These are phyloP conservation scores for Juncus effusus DNA, from an alignment of 176 grass and related monocot species.

Conservation along the genomic window DNA sequence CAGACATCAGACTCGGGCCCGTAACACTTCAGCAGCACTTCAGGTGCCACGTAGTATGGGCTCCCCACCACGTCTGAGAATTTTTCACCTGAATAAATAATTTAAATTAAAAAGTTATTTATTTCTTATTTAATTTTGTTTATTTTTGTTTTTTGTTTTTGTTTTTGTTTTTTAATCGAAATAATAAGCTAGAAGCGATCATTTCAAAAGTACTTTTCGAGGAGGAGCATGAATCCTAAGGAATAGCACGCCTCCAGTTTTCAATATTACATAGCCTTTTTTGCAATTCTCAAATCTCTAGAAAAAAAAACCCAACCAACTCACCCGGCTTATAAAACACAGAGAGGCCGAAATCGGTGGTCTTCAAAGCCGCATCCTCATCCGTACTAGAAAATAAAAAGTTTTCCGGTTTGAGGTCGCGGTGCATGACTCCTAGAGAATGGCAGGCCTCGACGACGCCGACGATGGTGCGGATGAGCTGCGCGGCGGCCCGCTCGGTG, in stretches of 20 bases:
- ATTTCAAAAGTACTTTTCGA: too few relatives aligned
- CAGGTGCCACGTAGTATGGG: slow-evolving; percentile 98
- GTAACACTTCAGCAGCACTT: slow-evolving; percentile 81
- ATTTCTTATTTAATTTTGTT: not conserved
- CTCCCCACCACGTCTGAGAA: slow-evolving; percentile 94
- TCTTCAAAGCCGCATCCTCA: slow-evolving; percentile 81
- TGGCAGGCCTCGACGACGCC: slow-evolving; percentile 88
- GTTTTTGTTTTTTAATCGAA: too few relatives aligned
- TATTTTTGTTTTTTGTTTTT: too few relatives aligned
- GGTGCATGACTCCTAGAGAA: slow-evolving; percentile 92
- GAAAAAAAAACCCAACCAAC: slow-evolving; percentile 20
- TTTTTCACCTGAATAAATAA: slow-evolving; percentile 54
- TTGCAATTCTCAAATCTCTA: slow-evolving; percentile 5
- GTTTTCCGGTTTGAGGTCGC: slow-evolving; percentile 96
- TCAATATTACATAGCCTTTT: not conserved
- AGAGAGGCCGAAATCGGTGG: slow-evolving; percentile 94
- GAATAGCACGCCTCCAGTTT: not conserved
- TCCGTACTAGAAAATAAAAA: slow-evolving; percentile 73
- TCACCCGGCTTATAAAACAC: slow-evolving; percentile 83
- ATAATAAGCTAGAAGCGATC: too few relatives aligned
- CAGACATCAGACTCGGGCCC: slow-evolving; percentile 97
- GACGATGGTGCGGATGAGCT: slow-evolving; percentile 79
- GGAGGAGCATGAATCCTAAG: too few relatives aligned
- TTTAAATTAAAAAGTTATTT: not conserved
- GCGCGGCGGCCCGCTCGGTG: slow-evolving; percentile 71